Base-by-base conservation (phyloP, 345 rosid species). In the Ceriops zippeliana region DNA sequence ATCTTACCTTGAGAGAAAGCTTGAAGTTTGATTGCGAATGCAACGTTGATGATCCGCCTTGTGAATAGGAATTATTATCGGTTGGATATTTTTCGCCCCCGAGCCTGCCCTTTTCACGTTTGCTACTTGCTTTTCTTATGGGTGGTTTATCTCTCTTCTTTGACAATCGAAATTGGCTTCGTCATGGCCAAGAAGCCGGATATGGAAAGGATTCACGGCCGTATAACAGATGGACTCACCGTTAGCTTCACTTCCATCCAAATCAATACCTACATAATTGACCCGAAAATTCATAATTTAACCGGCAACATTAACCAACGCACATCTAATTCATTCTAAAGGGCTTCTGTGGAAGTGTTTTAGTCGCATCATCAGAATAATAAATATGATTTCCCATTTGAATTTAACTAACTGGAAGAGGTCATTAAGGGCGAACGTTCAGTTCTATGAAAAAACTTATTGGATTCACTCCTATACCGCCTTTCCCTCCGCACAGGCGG, bases 211-310 rank as follows among this genome's bases (percentile, higher is more conserved):
- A 64, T 87, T 90, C 52, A 26, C 77, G 19, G 88, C 89, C 5
- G 98, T 80, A 68, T 83, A 87, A 77, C 99, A 95, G 58, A 78
- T 38, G 17, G 96, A 71, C 52, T 81, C 73, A 0, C 76, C 66
- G 16, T 26, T 63, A 59, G 27, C 70, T 38, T 80, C 86, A 53
- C 82, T 77, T 73, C 78, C 80, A 37, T 89, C 89, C 69, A 95
- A 79, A 70, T 78, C 83, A 70, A 91, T 86, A 38, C 86, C 97
- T 79, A 89, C 89, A 75, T 90, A 86, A 79, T 95, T 92, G 75
- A 90, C 97, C 99, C 92, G 87, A 57, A 62, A 76, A 32, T 52
- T 38, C 46, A 32, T 78, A 63, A 16, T 46, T 16, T 17, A 49
- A 47, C 15, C 51, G 54, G 51, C 34, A 26, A 56, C 9, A 32